Percentiles rank a stretch among this genome's conserved stretches.
Conservation (phyloP, 2,329 filamentous ascomycete genomes). For the Sporothrix curviconia region DNA sequence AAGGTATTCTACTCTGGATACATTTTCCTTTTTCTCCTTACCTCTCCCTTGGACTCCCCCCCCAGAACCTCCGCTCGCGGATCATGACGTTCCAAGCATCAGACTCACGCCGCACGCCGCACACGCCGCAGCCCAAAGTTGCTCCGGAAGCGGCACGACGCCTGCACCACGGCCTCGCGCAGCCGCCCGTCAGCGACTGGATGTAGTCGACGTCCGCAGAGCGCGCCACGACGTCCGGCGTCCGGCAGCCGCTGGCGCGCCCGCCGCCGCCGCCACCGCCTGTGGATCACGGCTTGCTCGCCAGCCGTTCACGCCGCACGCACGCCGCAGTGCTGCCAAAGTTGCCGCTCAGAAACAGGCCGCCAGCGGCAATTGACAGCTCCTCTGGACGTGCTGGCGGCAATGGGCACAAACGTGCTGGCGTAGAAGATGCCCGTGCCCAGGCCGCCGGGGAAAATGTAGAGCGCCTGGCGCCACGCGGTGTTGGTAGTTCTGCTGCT, state of each 20-base stretch:
- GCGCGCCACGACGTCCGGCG: background rate
- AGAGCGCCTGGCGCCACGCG: slow-evolving; percentile 32
- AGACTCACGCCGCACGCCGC: background rate
- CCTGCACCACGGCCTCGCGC: background rate
- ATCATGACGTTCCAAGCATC: background rate
- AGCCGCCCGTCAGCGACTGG: background rate
- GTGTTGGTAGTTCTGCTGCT: no score
- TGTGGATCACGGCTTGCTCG: background rate
- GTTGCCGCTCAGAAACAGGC: background rate
- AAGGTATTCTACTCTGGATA: background rate
- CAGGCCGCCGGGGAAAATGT: slow-evolving; percentile 39
- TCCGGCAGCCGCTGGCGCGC: no score
- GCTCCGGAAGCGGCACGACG: background rate
- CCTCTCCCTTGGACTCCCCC: background rate
- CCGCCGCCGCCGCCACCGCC: no score
- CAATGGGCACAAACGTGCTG: slow-evolving; percentile 5
- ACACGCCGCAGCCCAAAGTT: background rate
- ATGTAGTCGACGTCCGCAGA: background rate
- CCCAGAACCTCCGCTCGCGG: background rate
- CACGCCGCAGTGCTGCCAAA: no score
- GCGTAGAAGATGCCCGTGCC: slow-evolving; percentile 22
- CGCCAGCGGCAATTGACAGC: slow-evolving; percentile 3
- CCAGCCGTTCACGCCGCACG: no score
- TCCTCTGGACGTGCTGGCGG: background rate
- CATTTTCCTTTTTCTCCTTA: background rate